phyloP scores from a whole-genome alignment of 176 grass and related monocot genomes.

The Cocos nucifera region DNA sequence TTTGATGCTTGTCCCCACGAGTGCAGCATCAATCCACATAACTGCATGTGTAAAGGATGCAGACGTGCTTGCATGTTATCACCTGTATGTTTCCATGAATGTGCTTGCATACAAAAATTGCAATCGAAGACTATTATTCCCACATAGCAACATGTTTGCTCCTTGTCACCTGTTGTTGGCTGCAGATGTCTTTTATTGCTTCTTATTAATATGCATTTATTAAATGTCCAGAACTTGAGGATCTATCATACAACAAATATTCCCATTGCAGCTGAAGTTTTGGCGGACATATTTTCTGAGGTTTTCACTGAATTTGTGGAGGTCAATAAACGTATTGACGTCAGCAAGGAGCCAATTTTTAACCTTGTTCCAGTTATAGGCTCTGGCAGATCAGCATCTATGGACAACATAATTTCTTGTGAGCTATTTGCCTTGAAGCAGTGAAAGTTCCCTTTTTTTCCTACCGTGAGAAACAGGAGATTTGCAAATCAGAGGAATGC shows the following conservation, averaged over 20 bases:
- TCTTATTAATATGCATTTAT: constrained; percentile 4
- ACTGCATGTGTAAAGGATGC: too few species aligned
- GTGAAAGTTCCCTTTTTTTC: background rate
- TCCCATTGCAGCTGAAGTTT: constrained; percentile 1
- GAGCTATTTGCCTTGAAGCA: constrained; percentile 69
- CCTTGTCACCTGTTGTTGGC: background rate
- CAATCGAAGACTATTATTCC: background rate
- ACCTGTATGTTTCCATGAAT: too few species aligned
- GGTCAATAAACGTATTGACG: constrained; percentile 4
- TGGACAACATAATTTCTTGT: constrained; percentile 51
- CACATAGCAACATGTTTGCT: background rate
- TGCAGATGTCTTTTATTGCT: background rate
- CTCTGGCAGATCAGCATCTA: constrained; percentile 41
- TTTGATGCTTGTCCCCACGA: too few species aligned
- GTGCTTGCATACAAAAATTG: too few species aligned
- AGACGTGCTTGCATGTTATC: too few species aligned
- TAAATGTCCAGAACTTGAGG: constrained; percentile 58
- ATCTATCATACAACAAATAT: constrained; percentile 46
- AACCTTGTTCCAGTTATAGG: constrained; percentile 63
- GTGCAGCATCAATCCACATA: too few species aligned
- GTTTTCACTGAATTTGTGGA: constrained; percentile 37
- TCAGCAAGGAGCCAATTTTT: constrained; percentile 20
- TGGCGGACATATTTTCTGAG: constrained; percentile 26
- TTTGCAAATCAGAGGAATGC: too few species aligned
- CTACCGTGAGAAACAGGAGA: too few species aligned